A percentile compares a stretch with the other conserved stretches of the same genome.
These are phyloP conservation scores for Cyclotella choctawhatcheeana DNA, from an alignment of 108 stramenopile species.

Conservation along the genomic window DNA sequence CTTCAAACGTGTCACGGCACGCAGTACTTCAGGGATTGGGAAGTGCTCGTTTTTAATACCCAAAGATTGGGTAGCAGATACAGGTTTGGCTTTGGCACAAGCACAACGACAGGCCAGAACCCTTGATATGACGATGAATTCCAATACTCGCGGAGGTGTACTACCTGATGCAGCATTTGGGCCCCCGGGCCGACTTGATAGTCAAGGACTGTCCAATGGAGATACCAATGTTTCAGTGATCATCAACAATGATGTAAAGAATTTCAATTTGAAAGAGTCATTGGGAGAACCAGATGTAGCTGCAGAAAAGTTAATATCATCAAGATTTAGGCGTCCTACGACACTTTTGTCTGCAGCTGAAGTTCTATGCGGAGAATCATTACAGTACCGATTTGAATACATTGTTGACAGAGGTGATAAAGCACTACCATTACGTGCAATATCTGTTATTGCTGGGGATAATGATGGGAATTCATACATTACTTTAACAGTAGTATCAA, in stretches of 20 bases:
- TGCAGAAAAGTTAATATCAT: constrained; percentile 57
- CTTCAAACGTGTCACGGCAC: constrained; percentile 62
- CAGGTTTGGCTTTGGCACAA: constrained; percentile 73
- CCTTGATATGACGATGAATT: constrained; percentile 66
- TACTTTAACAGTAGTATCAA: constrained; percentile 78
- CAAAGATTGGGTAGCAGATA: constrained; percentile 87
- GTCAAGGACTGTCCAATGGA: constrained; percentile 60
- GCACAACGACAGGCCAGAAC: constrained; percentile 56
- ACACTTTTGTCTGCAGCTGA: constrained; percentile 59
- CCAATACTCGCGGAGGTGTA: neutral
- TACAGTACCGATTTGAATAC: constrained; percentile 77
- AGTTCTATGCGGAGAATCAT: constrained; percentile 28
- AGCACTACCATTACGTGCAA: constrained; percentile 63
- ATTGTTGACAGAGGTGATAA: constrained; percentile 65
- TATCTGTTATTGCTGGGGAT: constrained; percentile 64
- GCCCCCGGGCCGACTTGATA: constrained; percentile 64
- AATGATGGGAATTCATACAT: constrained; percentile 38
- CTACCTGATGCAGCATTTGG: constrained; percentile 75
- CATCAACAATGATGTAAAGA: constrained; percentile 41
- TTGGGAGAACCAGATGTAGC: constrained; percentile 63
- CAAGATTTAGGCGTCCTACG: constrained; percentile 63
- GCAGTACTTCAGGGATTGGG: constrained; percentile 11
- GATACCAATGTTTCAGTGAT: constrained; percentile 82
- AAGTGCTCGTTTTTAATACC: constrained; percentile 77
- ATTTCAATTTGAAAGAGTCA: constrained; percentile 59